Evolutionary conservation across 2,329 filamentous ascomycete species (phyloP).

Genomic region (Pyricularia sp.): DNA sequence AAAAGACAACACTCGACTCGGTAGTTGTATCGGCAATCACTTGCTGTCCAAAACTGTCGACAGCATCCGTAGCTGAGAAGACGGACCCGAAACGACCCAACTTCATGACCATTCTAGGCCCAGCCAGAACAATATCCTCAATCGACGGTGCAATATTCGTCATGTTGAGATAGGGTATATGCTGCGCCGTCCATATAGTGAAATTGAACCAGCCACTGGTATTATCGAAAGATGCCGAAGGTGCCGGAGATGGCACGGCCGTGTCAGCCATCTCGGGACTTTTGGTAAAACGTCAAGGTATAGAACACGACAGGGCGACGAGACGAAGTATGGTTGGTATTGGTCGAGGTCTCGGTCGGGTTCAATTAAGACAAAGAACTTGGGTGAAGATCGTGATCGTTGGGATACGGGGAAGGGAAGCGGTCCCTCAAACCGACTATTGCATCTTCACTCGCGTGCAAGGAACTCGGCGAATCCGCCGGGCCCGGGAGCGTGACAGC

Average conservation of each 20-base stretch:
- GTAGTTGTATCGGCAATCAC: slow-evolving; percentile 46
- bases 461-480: not conserved
- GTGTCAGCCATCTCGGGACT: not conserved
- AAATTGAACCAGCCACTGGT: slow-evolving; percentile 38
- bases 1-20: slow-evolving; percentile 21
- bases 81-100: slow-evolving; percentile 54
- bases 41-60: slow-evolving; percentile 47
- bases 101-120: slow-evolving; percentile 57
- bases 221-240: slow-evolving; percentile 24
- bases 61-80: slow-evolving; percentile 43
- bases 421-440: not conserved
- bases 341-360: not conserved
- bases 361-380: not conserved
- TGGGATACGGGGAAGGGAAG: not conserved
- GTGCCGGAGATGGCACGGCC: slow-evolving; percentile 7
- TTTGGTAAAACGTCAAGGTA: not conserved
- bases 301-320: not conserved
- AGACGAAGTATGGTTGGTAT: not conserved
- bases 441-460: not conserved
- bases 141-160: slow-evolving; percentile 50
- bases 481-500: not conserved
- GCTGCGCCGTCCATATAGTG: slow-evolving; percentile 37
- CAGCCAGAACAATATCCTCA: slow-evolving; percentile 54
- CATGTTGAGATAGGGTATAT: slow-evolving; percentile 32
- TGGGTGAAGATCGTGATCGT: not conserved